Evolutionary conservation across 352 stramenopile species (phyloP).

Genomic region (Globisporangium cederbergense): DNA sequence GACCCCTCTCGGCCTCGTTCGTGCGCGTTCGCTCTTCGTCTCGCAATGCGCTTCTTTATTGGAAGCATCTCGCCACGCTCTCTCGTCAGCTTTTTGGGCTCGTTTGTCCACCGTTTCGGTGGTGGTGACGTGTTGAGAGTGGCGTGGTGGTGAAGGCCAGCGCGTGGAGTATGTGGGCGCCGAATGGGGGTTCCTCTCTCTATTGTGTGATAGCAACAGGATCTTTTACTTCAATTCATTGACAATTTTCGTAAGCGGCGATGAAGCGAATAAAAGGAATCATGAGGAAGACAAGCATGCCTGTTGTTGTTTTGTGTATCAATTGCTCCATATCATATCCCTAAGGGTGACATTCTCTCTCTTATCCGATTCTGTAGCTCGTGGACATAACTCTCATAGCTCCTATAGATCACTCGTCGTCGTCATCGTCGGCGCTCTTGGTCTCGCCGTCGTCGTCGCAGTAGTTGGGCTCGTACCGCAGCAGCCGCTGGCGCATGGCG

Average conservation of each 20-base stretch:
- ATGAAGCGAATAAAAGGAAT: conserved; percentile 15
- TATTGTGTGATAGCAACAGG: conserved; percentile 18
- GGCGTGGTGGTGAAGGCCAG: not conserved
- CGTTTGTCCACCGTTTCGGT: not conserved
- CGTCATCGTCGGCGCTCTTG: conserved; percentile 18
- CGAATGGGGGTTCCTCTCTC: not conserved
- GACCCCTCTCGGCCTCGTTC: not conserved
- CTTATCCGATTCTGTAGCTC: not conserved
- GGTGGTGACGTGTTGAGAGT: conserved; percentile 1
- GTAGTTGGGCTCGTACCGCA: conserved; percentile 73
- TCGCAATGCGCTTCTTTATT: not conserved
- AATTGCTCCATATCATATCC: not conserved
- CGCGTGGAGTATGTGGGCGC: not conserved
- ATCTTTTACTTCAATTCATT: conserved; percentile 8
- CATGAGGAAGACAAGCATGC: conserved; percentile 14
- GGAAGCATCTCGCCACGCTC: not conserved
- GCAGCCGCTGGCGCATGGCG: conserved; percentile 57
- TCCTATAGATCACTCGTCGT: conserved; percentile 4
- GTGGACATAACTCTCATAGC: not conserved
- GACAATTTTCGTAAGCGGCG: not conserved
- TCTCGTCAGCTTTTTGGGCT: not conserved
- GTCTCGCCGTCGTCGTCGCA: conserved; percentile 30
- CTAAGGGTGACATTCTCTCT: too few relatives aligned
- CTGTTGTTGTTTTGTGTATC: not conserved
- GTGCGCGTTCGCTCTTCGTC: not conserved